Conservation (phyloP, 2,329 filamentous ascomycete species). For the Alternaria sp. region DNA sequence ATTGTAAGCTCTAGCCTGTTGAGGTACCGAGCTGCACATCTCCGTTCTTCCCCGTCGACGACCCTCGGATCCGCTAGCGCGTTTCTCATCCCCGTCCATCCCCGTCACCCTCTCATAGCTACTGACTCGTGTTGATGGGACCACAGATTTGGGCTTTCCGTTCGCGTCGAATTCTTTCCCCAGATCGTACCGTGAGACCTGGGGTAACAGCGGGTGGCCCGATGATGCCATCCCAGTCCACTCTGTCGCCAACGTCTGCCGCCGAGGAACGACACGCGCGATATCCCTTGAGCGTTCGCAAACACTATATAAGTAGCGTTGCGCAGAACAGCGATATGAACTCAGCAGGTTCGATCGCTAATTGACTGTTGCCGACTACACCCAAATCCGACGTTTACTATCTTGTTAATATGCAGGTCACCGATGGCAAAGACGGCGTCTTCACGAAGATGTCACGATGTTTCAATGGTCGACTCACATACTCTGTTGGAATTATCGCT, state of each 20-base stretch:
- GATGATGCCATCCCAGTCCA: neutral
- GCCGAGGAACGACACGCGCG: neutral
- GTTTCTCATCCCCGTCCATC: neutral
- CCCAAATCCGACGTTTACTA: neutral
- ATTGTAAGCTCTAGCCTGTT: no score
- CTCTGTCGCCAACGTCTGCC: neutral
- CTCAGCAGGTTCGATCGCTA: no score
- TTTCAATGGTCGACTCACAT: neutral
- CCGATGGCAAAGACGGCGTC: neutral
- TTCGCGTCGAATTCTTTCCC: neutral
- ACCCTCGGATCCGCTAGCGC: neutral
- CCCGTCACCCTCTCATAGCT: neutral
- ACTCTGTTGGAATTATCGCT: neutral
- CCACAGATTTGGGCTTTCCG: neutral
- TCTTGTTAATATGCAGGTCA: neutral
- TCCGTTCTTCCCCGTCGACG: neutral
- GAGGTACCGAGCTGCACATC: no score
- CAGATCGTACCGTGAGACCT: neutral
- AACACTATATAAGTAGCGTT: no score
- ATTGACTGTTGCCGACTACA: neutral
- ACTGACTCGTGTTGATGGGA: neutral
- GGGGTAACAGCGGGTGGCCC: neutral
- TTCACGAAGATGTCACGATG: slow-evolving; percentile 2
- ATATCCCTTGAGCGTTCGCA: neutral
- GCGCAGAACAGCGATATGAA: no score